Evolutionary conservation across 2,329 filamentous ascomycete species (phyloP).

Genomic region (Emericellopsis atlantica): DNA sequence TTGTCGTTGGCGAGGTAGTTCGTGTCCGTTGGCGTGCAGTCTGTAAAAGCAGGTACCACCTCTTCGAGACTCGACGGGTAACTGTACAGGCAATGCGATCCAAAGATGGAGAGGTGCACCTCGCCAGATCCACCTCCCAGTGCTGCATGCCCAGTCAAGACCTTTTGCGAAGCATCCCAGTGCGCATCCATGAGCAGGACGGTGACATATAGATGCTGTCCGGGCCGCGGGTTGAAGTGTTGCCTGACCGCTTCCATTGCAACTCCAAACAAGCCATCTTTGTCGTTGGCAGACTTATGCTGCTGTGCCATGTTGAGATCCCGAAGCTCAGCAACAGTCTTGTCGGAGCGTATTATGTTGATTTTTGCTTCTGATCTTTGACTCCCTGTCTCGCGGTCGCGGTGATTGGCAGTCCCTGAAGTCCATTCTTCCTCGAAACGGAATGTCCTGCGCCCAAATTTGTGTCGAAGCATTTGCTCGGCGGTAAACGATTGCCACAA

Average conservation of each 20-base stretch:
- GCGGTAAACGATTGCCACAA: slow-evolving; percentile 95
- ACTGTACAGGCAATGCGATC: slow-evolving; percentile 82
- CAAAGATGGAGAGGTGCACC: slow-evolving; percentile 77
- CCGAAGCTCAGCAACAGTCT: slow-evolving; percentile 74
- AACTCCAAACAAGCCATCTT: slow-evolving; percentile 63
- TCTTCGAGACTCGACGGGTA: slow-evolving; percentile 86
- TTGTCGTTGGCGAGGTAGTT: slow-evolving; percentile 73
- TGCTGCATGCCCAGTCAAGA: slow-evolving; percentile 70
- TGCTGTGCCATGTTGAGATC: slow-evolving; percentile 71
- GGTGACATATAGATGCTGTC: slow-evolving; percentile 81
- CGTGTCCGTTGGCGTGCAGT: slow-evolving; percentile 82
- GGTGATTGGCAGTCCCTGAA: slow-evolving; percentile 62
- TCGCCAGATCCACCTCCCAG: slow-evolving; percentile 64
- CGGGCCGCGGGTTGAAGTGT: slow-evolving; percentile 61
- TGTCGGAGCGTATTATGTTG: slow-evolving; percentile 70
- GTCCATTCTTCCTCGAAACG: slow-evolving; percentile 93
- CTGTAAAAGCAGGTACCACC: slow-evolving; percentile 75
- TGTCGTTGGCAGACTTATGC: slow-evolving; percentile 53
- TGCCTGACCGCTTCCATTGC: slow-evolving; percentile 65
- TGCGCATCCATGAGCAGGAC: slow-evolving; percentile 78
- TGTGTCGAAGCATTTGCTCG: slow-evolving; percentile 89
- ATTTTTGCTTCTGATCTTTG: slow-evolving; percentile 88
- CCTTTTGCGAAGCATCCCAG: slow-evolving; percentile 63
- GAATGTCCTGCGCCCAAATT: slow-evolving; percentile 74
- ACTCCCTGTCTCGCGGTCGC: slow-evolving; percentile 55